Percentiles rank a stretch among this genome's conserved stretches.
These are phyloP conservation scores for Primulina tabacum DNA, from an alignment of 257 asterid genomes.

Conservation along the genomic window DNA sequence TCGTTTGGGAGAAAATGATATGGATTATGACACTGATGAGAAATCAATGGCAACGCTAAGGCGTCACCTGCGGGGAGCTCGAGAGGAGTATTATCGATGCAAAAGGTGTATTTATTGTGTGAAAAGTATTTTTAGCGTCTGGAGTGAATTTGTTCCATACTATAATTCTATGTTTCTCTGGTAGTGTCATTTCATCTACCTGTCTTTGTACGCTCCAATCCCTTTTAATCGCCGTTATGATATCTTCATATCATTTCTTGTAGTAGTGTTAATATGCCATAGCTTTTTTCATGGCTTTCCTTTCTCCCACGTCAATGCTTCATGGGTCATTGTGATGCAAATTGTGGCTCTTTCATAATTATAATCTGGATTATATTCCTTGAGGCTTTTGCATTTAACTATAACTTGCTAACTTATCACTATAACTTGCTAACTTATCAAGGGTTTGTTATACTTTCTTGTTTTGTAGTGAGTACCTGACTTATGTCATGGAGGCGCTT, in stretches of 20 bases:
- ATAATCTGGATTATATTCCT: slow-evolving; percentile 16
- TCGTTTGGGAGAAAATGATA: slow-evolving; percentile 89
- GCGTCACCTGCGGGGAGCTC: slow-evolving; percentile 89
- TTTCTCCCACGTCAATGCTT: slow-evolving; percentile 7
- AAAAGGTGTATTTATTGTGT: slow-evolving; percentile 57
- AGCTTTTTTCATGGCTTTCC: background rate
- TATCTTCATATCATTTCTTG: slow-evolving; percentile 1
- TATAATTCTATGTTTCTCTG: slow-evolving; percentile 17
- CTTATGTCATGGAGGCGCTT: slow-evolving; percentile 90
- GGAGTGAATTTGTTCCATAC: slow-evolving; percentile 14
- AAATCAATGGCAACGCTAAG: slow-evolving; percentile 98
- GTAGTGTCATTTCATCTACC: slow-evolving; percentile 3
- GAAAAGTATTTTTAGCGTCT: slow-evolving; percentile 16
- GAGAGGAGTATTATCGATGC: slow-evolving; percentile 92
- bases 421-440: slow-evolving; percentile 12
- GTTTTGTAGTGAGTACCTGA: slow-evolving; percentile 83
- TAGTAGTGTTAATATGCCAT: slow-evolving; percentile 5
- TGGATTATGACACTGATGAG: slow-evolving; percentile 98
- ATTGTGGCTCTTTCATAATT: slow-evolving; percentile 13
- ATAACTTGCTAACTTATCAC: slow-evolving; percentile 13
- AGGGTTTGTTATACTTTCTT: slow-evolving; percentile 20
- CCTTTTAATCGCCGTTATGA: slow-evolving; percentile 2
- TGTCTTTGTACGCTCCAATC: slow-evolving; percentile 19
- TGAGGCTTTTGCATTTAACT: slow-evolving; percentile 7
- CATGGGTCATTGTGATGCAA: slow-evolving; percentile 6